phyloP scores from a whole-genome alignment of 352 stramenopile genomes.

The Phytophthora tubulina region DNA sequence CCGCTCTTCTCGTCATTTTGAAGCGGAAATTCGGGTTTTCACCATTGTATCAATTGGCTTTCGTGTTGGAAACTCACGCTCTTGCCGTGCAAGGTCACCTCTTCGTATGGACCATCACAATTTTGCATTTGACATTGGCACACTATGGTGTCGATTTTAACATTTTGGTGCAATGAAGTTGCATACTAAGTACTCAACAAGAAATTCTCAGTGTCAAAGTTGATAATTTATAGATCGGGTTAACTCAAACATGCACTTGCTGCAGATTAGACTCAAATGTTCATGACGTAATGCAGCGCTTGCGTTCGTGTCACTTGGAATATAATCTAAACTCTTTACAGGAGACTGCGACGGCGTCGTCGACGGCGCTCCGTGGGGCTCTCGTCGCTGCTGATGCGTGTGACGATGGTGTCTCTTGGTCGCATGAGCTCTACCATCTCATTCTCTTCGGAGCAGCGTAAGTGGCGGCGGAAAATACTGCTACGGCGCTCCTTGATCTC shows the following conservation, averaged over 20 bases:
- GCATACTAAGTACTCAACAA: not conserved
- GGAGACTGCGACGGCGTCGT: slow-evolving; percentile 27
- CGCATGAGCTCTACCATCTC: slow-evolving; percentile 51
- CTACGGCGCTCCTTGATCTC: slow-evolving; percentile 41
- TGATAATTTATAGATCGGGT: slow-evolving; percentile 13
- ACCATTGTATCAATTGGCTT: slow-evolving; percentile 39
- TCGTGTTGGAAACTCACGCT: slow-evolving; percentile 44
- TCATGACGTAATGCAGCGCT: slow-evolving; percentile 1
- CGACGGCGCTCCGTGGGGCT: slow-evolving; percentile 35
- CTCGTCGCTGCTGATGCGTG: slow-evolving; percentile 31
- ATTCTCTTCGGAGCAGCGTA: slow-evolving; percentile 23
- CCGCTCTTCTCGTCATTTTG: slow-evolving; percentile 15
- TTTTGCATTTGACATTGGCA: slow-evolving; percentile 31
- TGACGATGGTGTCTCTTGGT: slow-evolving; percentile 53
- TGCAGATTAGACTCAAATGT: not conserved
- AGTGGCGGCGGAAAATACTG: slow-evolving; percentile 35
- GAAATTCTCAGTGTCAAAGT: not conserved
- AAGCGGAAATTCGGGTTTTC: slow-evolving; percentile 30
- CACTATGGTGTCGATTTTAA: slow-evolving; percentile 31
- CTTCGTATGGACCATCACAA: slow-evolving; percentile 23
- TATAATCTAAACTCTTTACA: not conserved
- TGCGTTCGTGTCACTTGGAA: slow-evolving; percentile 11
- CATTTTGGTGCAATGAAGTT: not conserved
- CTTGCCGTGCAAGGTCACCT: slow-evolving; percentile 31
- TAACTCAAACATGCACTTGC: not conserved